A percentile compares a stretch with the other conserved stretches of the same genome.
Conservation (phyloP, 345 rosid genomes). For the Iberis pinnata region DNA sequence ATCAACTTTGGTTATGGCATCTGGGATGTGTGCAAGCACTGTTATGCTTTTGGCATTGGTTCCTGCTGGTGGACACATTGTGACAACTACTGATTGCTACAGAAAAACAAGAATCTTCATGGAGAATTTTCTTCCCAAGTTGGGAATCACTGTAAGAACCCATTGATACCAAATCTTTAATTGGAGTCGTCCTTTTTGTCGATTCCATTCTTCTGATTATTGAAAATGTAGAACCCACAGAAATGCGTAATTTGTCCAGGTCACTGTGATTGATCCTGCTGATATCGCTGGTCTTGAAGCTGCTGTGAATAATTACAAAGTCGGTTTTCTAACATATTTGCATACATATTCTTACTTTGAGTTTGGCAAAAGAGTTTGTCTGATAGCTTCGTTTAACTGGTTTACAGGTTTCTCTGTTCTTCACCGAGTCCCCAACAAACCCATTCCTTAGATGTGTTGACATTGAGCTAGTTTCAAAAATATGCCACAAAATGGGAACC, state of each 20-base stretch:
- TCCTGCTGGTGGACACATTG: constrained; percentile 75
- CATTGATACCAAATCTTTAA: too few species aligned
- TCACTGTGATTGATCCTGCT: constrained; percentile 70
- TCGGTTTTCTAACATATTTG: constrained; percentile 31
- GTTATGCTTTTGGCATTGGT: constrained; percentile 76
- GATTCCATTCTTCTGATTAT: neutral
- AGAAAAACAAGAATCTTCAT: constrained; percentile 76
- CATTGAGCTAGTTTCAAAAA: constrained; percentile 64
- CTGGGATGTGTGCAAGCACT: constrained; percentile 89
- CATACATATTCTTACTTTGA: neutral
- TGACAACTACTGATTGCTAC: constrained; percentile 82
- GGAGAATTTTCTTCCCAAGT: constrained; percentile 68
- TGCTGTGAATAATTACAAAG: constrained; percentile 51
- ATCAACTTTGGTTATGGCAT: constrained; percentile 76
- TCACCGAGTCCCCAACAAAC: constrained; percentile 87
- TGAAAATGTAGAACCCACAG: too few species aligned
- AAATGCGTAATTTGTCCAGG: constrained; percentile 39
- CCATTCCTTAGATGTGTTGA: constrained; percentile 83
- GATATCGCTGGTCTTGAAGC: constrained; percentile 55
- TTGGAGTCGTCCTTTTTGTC: too few species aligned
- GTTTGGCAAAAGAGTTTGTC: neutral
- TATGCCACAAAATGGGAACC: constrained; percentile 75
- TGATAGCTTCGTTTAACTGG: too few species aligned
- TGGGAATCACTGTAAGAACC: constrained; percentile 62
- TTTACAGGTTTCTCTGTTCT: constrained; percentile 88